phyloP scores from a whole-genome alignment of 306 rosid species.

The Bauhinia variegata region DNA sequence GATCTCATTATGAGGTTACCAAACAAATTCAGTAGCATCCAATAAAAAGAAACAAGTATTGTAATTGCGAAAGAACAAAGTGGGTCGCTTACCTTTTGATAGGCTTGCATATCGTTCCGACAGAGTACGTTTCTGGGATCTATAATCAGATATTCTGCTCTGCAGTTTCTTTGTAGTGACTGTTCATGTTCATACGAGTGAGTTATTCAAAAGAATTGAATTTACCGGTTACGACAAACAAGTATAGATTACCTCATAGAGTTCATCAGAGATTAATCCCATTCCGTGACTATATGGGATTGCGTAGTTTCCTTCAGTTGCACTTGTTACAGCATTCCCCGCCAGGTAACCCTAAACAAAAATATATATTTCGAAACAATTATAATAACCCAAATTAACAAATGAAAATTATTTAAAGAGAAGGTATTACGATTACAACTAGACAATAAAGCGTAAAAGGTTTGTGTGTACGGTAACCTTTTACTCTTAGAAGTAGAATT shows the following conservation, averaged over 20 bases:
- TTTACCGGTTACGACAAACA: not conserved
- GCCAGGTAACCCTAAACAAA: slow-evolving; percentile 60
- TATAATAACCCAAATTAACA: not conserved
- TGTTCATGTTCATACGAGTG: slow-evolving; percentile 19
- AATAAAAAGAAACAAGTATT: too few species aligned
- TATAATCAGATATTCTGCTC: slow-evolving; percentile 41
- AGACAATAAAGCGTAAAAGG: too few species aligned
- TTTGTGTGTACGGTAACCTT: too few species aligned
- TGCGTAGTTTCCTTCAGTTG: not conserved
- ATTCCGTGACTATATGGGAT: slow-evolving; percentile 57
- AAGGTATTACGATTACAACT: too few species aligned
- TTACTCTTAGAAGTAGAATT: not conserved
- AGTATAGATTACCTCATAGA: slow-evolving; percentile 41
- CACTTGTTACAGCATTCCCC: slow-evolving; percentile 49
- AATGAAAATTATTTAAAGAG: too few species aligned
- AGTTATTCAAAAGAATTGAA: not conserved
- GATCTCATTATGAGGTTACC: not conserved
- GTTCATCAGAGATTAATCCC: slow-evolving; percentile 69
- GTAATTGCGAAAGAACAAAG: too few species aligned
- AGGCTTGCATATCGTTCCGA: slow-evolving; percentile 30
- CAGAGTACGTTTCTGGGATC: slow-evolving; percentile 48
- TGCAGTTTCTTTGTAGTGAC: slow-evolving; percentile 57
- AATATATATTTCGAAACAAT: not conserved
- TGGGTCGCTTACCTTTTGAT: slow-evolving; percentile 26
- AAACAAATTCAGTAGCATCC: not conserved